Percentiles rank a stretch among this genome's conserved stretches.
Evolutionary conservation across 2,329 filamentous ascomycete species (phyloP).

Genomic region (Xylariaceae sp.): DNA sequence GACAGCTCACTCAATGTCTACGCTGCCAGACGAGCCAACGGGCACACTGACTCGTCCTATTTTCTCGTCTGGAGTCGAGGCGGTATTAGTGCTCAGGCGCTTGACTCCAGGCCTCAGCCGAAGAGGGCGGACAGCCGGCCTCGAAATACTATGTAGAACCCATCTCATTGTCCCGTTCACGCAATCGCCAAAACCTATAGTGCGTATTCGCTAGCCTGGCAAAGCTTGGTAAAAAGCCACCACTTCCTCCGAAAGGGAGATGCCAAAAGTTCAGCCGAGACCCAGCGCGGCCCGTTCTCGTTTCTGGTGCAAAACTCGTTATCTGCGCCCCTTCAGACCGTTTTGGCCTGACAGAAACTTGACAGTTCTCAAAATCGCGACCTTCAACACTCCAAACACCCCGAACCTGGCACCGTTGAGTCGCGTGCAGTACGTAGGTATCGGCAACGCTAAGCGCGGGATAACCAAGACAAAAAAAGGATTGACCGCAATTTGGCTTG

Average conservation of each 20-base stretch:
- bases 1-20: conserved; percentile 47
- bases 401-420: too few species aligned
- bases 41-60: conserved; percentile 43
- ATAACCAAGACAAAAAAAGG: too few species aligned
- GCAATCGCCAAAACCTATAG: neutral
- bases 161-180: conserved; percentile 17
- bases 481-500: too few species aligned
- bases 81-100: conserved; percentile 23
- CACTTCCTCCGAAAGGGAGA: neutral
- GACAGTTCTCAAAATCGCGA: too few species aligned
- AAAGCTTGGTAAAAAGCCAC: neutral
- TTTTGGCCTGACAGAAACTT: too few species aligned
- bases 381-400: too few species aligned
- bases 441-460: too few species aligned
- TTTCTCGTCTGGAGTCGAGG: conserved; percentile 22
- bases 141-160: conserved; percentile 13
- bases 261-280: neutral
- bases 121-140: conserved; percentile 9
- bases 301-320: too few species aligned
- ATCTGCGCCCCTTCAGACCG: too few species aligned
- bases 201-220: neutral
- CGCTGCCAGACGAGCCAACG: conserved; percentile 47
- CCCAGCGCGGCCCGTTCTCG: too few species aligned
- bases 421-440: too few species aligned
- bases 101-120: conserved; percentile 13